Percentiles rank a stretch among this genome's conserved stretches.
phyloP scores from a whole-genome alignment of 768 basidiomycete genomes.

The Xerocomellus chrysenteron region DNA sequence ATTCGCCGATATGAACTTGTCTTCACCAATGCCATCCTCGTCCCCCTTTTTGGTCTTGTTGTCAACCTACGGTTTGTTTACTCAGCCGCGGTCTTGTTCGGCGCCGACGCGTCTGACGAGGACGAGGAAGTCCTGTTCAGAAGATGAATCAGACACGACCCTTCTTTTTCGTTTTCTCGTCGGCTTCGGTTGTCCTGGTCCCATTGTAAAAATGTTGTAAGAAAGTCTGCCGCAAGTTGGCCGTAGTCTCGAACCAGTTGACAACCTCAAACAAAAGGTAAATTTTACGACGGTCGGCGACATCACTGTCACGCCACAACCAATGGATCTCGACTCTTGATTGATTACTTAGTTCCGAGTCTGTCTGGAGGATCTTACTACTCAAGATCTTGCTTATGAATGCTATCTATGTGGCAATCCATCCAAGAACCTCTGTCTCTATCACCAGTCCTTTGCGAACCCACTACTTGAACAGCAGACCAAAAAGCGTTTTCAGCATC shows the following conservation, averaged over 20 bases:
- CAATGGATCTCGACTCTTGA: too few relatives aligned
- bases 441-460: neutral
- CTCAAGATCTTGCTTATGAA: neutral
- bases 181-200: constrained; percentile 31
- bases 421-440: constrained; percentile 10
- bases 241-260: too few relatives aligned
- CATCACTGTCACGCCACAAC: too few relatives aligned
- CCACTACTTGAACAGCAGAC: constrained; percentile 24
- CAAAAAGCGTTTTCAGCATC: constrained; percentile 61
- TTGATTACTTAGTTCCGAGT: too few relatives aligned
- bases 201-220: constrained; percentile 10
- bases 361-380: neutral
- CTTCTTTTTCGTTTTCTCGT: constrained; percentile 56
- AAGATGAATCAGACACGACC: constrained; percentile 43
- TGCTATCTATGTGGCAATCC: neutral
- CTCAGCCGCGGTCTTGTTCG: constrained; percentile 8
- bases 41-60: constrained; percentile 39
- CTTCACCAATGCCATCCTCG: constrained; percentile 46
- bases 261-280: too few relatives aligned
- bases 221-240: too few relatives aligned
- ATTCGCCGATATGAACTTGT: constrained; percentile 59
- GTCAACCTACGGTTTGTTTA: constrained; percentile 37
- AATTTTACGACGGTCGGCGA: too few relatives aligned
- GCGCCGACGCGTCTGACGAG: constrained; percentile 15
- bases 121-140: constrained; percentile 32